Percentiles rank a stretch among this genome's conserved stretches.
phyloP scores from a whole-genome alignment of 2,329 filamentous ascomycete species.

The Penicillium brevicompactum region DNA sequence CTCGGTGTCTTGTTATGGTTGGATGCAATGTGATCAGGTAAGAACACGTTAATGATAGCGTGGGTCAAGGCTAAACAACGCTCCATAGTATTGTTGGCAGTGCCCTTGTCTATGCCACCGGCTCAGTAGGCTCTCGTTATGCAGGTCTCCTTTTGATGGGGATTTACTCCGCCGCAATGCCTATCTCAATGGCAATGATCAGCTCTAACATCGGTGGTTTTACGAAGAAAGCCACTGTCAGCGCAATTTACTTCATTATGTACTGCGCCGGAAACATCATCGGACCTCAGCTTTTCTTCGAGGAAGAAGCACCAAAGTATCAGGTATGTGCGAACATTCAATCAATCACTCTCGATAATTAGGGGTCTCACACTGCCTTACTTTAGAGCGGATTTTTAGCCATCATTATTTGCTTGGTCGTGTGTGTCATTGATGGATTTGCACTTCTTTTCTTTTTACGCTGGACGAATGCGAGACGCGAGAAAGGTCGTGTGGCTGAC shows the following conservation, averaged over 20 bases:
- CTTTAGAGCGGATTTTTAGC: slow-evolving; percentile 22
- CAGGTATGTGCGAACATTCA: slow-evolving; percentile 4
- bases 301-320: slow-evolving; percentile 40
- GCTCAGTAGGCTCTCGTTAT: slow-evolving; percentile 15
- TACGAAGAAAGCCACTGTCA: slow-evolving; percentile 52
- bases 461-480: slow-evolving; percentile 16
- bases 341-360: too few relatives aligned
- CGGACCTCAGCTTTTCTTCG: slow-evolving; percentile 49
- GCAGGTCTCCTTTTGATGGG: slow-evolving; percentile 32
- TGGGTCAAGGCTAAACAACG: too few relatives aligned
- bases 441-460: slow-evolving; percentile 17
- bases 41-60: background rate
- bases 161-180: slow-evolving; percentile 40
- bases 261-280: slow-evolving; percentile 50
- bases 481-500: background rate
- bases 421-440: slow-evolving; percentile 11
- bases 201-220: slow-evolving; percentile 52
- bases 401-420: slow-evolving; percentile 19
- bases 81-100: slow-evolving; percentile 23
- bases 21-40: slow-evolving; percentile 14
- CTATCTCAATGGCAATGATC: slow-evolving; percentile 44
- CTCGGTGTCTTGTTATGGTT: slow-evolving; percentile 19
- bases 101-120: slow-evolving; percentile 24
- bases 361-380: too few relatives aligned
- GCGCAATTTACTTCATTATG: slow-evolving; percentile 47